phyloP scores from a whole-genome alignment of 2,329 filamentous ascomycete species.

The Pseudofabraea citricarpa region DNA sequence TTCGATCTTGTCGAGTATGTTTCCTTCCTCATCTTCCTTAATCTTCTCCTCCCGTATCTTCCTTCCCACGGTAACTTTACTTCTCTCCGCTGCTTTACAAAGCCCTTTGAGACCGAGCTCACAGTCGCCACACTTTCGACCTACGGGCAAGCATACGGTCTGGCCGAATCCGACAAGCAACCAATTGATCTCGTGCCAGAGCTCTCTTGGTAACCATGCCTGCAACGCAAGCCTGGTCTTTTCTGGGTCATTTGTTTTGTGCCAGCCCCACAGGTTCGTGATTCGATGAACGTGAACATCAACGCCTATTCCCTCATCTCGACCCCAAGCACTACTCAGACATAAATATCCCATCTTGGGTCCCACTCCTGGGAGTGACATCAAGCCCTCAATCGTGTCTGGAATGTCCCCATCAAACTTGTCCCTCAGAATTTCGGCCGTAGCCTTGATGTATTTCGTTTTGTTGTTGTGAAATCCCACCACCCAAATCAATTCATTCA shows the following conservation, averaged over 20 bases:
- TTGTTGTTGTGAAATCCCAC: slow-evolving; percentile 76
- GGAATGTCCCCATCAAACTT: slow-evolving; percentile 61
- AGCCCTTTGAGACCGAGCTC: slow-evolving; percentile 70
- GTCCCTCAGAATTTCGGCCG: slow-evolving; percentile 57
- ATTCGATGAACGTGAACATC: slow-evolving; percentile 75
- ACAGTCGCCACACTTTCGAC: slow-evolving; percentile 74
- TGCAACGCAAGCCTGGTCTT: slow-evolving; percentile 60
- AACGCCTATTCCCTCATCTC: slow-evolving; percentile 49
- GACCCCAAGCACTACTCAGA: slow-evolving; percentile 65
- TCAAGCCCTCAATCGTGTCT: slow-evolving; percentile 57
- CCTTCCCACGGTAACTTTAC: slow-evolving; percentile 54
- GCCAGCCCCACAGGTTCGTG: slow-evolving; percentile 70
- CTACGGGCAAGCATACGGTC: slow-evolving; percentile 64
- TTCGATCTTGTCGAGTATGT: slow-evolving; percentile 23
- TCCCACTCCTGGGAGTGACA: slow-evolving; percentile 63
- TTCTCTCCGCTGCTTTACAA: slow-evolving; percentile 67
- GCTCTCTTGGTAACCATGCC: slow-evolving; percentile 62
- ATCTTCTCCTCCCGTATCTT: slow-evolving; percentile 40
- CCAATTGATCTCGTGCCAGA: slow-evolving; percentile 73
- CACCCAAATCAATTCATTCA: slow-evolving; percentile 61
- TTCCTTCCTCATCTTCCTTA: slow-evolving; percentile 29
- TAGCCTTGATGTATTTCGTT: slow-evolving; percentile 63
- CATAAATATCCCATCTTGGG: slow-evolving; percentile 74
- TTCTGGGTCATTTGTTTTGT: slow-evolving; percentile 61
- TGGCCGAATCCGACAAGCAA: slow-evolving; percentile 70